Evolutionary conservation across 805 yeast species (phyloP), one percentile per base, ranked within the genome.

Genomic region (Barnettozyma siamensis): DNA sequence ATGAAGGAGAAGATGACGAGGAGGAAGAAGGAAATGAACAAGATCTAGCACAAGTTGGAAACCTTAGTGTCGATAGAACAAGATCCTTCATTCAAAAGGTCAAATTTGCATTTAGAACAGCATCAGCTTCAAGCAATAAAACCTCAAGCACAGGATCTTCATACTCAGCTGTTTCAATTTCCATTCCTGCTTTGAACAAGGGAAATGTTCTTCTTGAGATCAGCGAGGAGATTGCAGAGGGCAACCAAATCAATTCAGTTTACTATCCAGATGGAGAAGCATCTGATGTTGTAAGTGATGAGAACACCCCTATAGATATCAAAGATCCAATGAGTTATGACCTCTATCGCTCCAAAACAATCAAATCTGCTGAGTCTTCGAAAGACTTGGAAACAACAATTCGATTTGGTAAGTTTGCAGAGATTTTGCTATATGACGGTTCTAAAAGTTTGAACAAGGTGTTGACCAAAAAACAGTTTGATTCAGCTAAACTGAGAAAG

Each of bases 381-480:
- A 26, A 18, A 24, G 16, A 17, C 9, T 15, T 26, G 26, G 12
- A 15, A 10, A 35, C 51, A 5, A 41, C 49, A 2, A 49, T 59
- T 33, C 54, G 55, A 43, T 54, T 63, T 46, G 57, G 58, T 33
- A 47, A 47, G 20, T 51, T 51, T 45, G 58, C 63, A 2, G 47
- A 50, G 17, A 38, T 59, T 8, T 37, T 59, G 15, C 45, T 58
- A n/a, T 59, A 59, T 43, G 55, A 55, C 37, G 53, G 57, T 9
- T 42, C 58, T 2, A 50, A 44, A 26, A 45, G 49, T 33, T 47
- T 51, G 60, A 50, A 50, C 60, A 49, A 38, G 66, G 47, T 67
- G 76, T 49, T 49, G 60, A 34, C 64, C 72, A 53, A 54, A 36
- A 43, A 49, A 37, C 44, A 45, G 43, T 40, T 29, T 21, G 53